phyloP scores from a whole-genome alignment of 805 yeast genomes.

The Candida fluviatilis region DNA sequence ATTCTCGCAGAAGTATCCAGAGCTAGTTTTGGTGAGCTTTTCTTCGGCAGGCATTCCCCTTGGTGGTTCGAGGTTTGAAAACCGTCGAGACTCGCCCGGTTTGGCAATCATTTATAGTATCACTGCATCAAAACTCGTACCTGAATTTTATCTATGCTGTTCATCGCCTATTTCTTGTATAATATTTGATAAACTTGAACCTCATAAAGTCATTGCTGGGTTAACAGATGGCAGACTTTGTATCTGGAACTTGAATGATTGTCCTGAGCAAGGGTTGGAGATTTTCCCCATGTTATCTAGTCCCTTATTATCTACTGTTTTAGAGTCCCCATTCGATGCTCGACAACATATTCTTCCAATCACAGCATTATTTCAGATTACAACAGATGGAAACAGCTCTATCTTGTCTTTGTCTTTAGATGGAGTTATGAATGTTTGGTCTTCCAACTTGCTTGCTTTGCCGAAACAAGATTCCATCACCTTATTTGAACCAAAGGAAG shows the following conservation, averaged over 20 bases:
- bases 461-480: conserved; percentile 19
- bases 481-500: conserved; percentile 7
- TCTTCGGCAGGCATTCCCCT: not conserved
- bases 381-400: conserved; percentile 17
- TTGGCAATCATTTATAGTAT: conserved; percentile 33
- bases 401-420: conserved; percentile 19
- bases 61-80: conserved; percentile 11
- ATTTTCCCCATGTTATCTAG: conserved; percentile 6
- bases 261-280: not conserved
- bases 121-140: conserved; percentile 7
- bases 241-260: conserved; percentile 43
- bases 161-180: conserved; percentile 36
- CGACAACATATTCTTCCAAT: conserved; percentile 19
- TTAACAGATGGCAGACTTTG: conserved; percentile 46
- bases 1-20: no score
- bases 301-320: conserved; percentile 4
- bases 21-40: not conserved
- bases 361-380: conserved; percentile 18
- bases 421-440: conserved; percentile 32
- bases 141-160: conserved; percentile 40
- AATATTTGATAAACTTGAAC: conserved; percentile 35
- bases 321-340: conserved; percentile 2
- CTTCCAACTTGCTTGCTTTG: conserved; percentile 26
- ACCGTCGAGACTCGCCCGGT: conserved; percentile 14
- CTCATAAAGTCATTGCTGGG: conserved; percentile 45